Percentiles rank a stretch among this genome's conserved stretches.
These are phyloP conservation scores for Forsythia viridissima DNA, from an alignment of 257 asterid species.

Conservation along the genomic window DNA sequence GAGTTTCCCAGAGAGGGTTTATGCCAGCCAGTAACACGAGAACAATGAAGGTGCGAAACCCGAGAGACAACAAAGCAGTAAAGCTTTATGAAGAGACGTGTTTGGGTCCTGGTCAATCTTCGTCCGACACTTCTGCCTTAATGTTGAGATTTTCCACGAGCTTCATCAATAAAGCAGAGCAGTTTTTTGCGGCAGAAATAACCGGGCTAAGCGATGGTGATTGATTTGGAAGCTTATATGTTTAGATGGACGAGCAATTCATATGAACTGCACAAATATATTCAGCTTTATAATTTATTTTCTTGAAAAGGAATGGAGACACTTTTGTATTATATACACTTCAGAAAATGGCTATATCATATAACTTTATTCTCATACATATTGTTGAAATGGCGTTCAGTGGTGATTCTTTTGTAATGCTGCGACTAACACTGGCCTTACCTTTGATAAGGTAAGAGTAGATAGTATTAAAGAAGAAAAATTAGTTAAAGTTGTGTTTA, in stretches of 20 bases:
- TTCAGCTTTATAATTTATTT: neutral
- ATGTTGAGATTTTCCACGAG: constrained; percentile 77
- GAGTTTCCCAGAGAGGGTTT: constrained; percentile 47
- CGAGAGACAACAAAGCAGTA: constrained; percentile 53
- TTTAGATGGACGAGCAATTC: neutral
- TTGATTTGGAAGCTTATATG: constrained; percentile 16
- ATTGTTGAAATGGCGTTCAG: neutral
- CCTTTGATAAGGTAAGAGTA: too few relatives aligned
- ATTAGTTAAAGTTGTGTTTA: too few relatives aligned
- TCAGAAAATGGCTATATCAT: neutral
- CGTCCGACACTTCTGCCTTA: constrained; percentile 41
- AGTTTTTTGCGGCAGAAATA: constrained; percentile 64
- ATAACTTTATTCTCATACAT: neutral
- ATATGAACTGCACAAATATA: neutral
- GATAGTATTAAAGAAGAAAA: too few relatives aligned
- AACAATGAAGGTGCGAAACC: constrained; percentile 50
- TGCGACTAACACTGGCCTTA: neutral
- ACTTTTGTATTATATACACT: neutral
- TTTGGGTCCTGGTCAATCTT: constrained; percentile 37
- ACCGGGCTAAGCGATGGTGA: constrained; percentile 19
- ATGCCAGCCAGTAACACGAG: constrained; percentile 30
- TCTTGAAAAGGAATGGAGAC: neutral
- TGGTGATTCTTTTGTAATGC: neutral
- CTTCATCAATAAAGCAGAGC: constrained; percentile 70
- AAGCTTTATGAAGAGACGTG: constrained; percentile 62